Evolutionary conservation across 83 land plant genomes (phyloP).

Genomic region (Thuja plicata): DNA sequence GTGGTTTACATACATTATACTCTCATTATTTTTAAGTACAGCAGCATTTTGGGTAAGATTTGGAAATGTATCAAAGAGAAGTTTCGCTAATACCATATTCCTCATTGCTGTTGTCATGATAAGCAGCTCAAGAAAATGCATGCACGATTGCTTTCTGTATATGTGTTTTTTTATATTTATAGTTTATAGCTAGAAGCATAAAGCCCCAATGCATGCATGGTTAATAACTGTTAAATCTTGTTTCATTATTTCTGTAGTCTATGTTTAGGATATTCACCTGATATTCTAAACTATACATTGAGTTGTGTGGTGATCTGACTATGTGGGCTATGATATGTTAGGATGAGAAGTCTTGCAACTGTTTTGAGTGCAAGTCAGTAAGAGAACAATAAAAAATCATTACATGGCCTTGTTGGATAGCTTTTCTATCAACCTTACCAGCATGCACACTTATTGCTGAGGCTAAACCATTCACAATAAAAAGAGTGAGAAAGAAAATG

Average conservation of each 20-base stretch:
- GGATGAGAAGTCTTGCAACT: too few relatives aligned
- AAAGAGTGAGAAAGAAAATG: too few relatives aligned
- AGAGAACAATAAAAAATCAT: too few relatives aligned
- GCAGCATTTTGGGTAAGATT: slow-evolving; percentile 95
- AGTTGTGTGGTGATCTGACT: too few relatives aligned
- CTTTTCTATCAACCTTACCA: too few relatives aligned
- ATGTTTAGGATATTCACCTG: neutral
- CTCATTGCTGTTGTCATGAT: neutral
- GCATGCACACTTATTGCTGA: too few relatives aligned
- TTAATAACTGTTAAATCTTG: neutral
- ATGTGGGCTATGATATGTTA: too few relatives aligned
- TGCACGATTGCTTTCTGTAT: neutral
- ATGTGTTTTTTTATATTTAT: neutral
- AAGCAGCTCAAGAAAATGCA: neutral
- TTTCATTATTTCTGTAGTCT: neutral
- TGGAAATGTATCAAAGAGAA: neutral
- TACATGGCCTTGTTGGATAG: too few relatives aligned
- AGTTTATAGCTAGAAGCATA: neutral
- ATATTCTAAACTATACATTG: neutral
- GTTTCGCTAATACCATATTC: neutral
- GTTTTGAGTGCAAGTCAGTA: too few relatives aligned
- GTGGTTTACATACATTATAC: slow-evolving; percentile 93
- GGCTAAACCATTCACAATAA: too few relatives aligned
- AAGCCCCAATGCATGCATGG: neutral
- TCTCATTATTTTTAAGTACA: slow-evolving; percentile 79